These are phyloP conservation scores for Candida quercuum DNA, from an alignment of 805 yeast genomes.

Conservation along the genomic window DNA sequence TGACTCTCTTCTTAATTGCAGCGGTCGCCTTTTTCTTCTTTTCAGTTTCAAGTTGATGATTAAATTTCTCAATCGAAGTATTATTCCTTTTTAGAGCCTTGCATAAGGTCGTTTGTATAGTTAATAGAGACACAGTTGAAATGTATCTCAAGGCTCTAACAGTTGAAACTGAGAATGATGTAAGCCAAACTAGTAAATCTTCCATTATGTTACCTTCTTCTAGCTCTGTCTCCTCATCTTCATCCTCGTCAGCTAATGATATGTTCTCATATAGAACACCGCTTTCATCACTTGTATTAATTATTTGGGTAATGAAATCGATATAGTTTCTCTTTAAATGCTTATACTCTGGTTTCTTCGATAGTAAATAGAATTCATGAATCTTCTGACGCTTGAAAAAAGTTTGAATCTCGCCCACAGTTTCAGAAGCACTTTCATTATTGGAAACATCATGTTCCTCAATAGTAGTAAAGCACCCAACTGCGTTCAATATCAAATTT, in stretches of 20 bases:
- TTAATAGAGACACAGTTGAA: slow-evolving; percentile 53
- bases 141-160: slow-evolving; percentile 67
- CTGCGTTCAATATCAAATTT: slow-evolving; percentile 62
- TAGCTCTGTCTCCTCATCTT: slow-evolving; percentile 30
- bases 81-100: slow-evolving; percentile 34
- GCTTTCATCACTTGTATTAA: slow-evolving; percentile 52
- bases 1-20: slow-evolving; percentile 36
- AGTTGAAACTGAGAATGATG: slow-evolving; percentile 63
- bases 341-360: slow-evolving; percentile 41
- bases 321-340: slow-evolving; percentile 49
- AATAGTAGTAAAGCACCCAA: slow-evolving; percentile 65
- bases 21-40: slow-evolving; percentile 28
- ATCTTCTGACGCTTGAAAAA: slow-evolving; percentile 52
- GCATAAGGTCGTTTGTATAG: slow-evolving; percentile 58
- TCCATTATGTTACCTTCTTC: slow-evolving; percentile 36
- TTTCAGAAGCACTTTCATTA: slow-evolving; percentile 63
- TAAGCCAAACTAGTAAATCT: slow-evolving; percentile 67
- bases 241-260: slow-evolving; percentile 26
- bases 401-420: slow-evolving; percentile 67
- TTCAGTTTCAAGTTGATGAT: slow-evolving; percentile 32
- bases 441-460: slow-evolving; percentile 73
- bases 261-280: slow-evolving; percentile 46
- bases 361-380: slow-evolving; percentile 65
- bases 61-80: slow-evolving; percentile 31
- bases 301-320: slow-evolving; percentile 49